phyloP scores from a whole-genome alignment of 805 yeast species.

The Suhomyces xylopsoci region DNA sequence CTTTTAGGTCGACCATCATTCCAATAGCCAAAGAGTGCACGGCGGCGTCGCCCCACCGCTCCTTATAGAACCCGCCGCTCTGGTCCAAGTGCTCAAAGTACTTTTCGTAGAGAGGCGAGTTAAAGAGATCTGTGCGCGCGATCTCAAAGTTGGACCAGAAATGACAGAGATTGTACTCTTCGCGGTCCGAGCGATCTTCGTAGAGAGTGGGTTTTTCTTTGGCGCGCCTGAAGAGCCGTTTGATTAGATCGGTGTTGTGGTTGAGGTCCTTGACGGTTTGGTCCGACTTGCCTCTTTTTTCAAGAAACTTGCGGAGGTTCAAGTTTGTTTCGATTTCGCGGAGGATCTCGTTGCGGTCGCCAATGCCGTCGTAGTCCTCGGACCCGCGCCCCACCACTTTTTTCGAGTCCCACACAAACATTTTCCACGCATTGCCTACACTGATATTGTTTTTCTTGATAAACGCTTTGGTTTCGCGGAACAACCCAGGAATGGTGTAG shows the following conservation, averaged over 20 bases:
- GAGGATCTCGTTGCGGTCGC: constrained; percentile 17
- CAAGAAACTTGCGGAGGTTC: constrained; percentile 22
- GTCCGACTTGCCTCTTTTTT: constrained; percentile 19
- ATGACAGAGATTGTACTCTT: constrained; percentile 76
- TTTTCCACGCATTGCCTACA: constrained; percentile 66
- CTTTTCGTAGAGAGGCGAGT: constrained; percentile 57
- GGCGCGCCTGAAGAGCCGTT: constrained; percentile 8
- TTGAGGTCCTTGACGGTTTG: constrained; percentile 12
- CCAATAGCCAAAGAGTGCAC: constrained; percentile 86
- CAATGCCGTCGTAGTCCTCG: constrained; percentile 21
- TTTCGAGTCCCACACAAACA: constrained; percentile 47
- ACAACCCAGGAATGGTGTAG: constrained; percentile 79
- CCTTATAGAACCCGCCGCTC: constrained; percentile 81
- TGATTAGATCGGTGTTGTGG: not conserved
- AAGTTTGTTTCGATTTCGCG: constrained; percentile 27
- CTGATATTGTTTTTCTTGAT: constrained; percentile 43
- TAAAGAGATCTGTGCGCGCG: constrained; percentile 75
- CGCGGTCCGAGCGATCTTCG: constrained; percentile 61
- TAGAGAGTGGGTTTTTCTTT: constrained; percentile 19
- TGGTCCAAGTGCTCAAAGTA: constrained; percentile 69
- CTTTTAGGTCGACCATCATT: constrained; percentile 61
- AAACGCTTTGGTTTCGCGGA: constrained; percentile 66
- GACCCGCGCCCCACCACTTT: constrained; percentile 20
- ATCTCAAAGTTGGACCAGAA: constrained; percentile 95
- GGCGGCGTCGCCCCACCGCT: constrained; percentile 98